Percentiles rank a stretch among this genome's conserved stretches.
Conservation (phyloP, 23 red algal species). For the Gracilaria gracilis region DNA sequence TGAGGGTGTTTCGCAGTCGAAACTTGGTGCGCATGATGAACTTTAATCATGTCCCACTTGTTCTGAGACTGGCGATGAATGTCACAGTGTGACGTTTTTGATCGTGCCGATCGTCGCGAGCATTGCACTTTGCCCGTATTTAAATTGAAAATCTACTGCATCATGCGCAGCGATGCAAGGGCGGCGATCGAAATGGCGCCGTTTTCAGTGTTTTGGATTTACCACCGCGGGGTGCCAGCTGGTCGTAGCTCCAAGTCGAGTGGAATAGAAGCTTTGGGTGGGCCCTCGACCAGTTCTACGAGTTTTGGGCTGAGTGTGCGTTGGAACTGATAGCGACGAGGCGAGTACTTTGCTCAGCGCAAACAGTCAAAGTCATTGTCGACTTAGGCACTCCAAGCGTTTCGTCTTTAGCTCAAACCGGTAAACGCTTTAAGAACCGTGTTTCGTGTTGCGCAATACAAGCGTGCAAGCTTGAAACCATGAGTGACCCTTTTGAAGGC, state of each 20-base stretch:
- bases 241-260: not conserved
- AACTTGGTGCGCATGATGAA: too few species aligned
- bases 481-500: constrained; percentile 71
- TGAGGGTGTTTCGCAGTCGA: not conserved
- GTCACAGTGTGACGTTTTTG: constrained; percentile 4
- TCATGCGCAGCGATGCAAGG: not conserved
- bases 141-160: constrained; percentile 8
- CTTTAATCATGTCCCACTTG: constrained; percentile 10
- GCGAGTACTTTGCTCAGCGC: not conserved
- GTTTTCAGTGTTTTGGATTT: constrained; percentile 23
- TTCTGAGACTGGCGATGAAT: not conserved
- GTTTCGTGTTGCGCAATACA: not conserved
- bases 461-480: not conserved
- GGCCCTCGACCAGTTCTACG: not conserved
- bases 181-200: constrained; percentile 18
- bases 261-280: not conserved
- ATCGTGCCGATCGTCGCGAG: constrained; percentile 16
- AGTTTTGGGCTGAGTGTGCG: not conserved
- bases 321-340: constrained; percentile 11
- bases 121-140: not conserved
- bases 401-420: not conserved
- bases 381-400: not conserved
- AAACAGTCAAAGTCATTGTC: not conserved
- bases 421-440: not conserved
- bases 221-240: not conserved